phyloP scores from a whole-genome alignment of 73 alveolate genomes.

The Paramecium sexaurelia region DNA sequence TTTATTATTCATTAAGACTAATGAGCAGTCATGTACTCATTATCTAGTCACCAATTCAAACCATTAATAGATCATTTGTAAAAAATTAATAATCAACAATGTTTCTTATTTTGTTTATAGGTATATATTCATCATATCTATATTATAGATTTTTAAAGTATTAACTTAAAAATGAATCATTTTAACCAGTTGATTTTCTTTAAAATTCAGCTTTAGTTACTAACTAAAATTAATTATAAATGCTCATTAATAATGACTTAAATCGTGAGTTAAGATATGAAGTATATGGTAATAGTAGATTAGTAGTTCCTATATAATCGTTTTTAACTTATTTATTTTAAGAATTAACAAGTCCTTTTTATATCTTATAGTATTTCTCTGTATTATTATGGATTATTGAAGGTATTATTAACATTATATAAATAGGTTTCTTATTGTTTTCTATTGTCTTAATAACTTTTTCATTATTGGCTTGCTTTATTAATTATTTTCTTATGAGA shows the following conservation, averaged over 20 bases:
- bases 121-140: not conserved
- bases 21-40: not conserved
- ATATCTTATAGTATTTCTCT: not conserved
- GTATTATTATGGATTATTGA: conserved; percentile 1
- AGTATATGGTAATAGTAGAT: not conserved
- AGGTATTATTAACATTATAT: not conserved
- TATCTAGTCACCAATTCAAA: not conserved
- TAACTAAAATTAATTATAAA: not conserved
- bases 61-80: not conserved
- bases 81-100: not conserved
- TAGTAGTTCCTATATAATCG: not conserved
- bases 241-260: not conserved
- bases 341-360: not conserved
- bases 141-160: not conserved
- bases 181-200: not conserved
- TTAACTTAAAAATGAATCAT: not conserved
- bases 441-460: not conserved
- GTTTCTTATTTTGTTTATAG: not conserved
- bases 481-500: conserved; percentile 16
- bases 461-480: not conserved
- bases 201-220: not conserved
- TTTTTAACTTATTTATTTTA: not conserved
- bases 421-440: not conserved
- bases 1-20: not conserved
- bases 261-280: not conserved